A percentile compares a stretch with the other conserved stretches of the same genome.
Conservation (phyloP, 75 land plant genomes). For the Ceratopteris richardii region DNA sequence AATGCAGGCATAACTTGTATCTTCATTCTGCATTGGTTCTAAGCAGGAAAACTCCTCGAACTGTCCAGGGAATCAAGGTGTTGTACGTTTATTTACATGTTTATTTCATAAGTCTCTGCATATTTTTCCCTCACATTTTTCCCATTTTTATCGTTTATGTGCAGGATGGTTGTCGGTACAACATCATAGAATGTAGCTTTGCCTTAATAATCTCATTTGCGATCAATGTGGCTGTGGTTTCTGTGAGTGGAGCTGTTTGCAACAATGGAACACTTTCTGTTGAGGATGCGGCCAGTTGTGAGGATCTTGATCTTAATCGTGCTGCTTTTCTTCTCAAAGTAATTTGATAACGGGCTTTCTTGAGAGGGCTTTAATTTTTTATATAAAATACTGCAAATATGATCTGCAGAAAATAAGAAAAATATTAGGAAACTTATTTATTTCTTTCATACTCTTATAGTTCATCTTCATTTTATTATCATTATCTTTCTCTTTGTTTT, state of each 20-base stretch:
- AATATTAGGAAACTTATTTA: too few species aligned
- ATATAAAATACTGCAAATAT: too few species aligned
- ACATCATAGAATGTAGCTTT: constrained; percentile 19
- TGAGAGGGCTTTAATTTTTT: not conserved
- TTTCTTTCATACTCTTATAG: too few species aligned
- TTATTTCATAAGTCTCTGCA: too few species aligned
- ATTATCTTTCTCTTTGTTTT: too few species aligned
- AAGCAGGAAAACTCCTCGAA: constrained; percentile 33
- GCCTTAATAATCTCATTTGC: constrained; percentile 23
- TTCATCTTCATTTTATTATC: too few species aligned
- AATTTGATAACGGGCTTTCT: not conserved
- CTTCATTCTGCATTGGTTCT: constrained; percentile 40
- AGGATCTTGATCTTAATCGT: constrained; percentile 16
- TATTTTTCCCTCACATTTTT: not conserved
- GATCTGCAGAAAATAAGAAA: too few species aligned
- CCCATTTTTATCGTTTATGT: constrained; percentile 2
- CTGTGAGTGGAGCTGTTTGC: constrained; percentile 30
- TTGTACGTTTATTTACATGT: not conserved
- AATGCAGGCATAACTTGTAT: constrained; percentile 29
- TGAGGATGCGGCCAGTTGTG: constrained; percentile 16
- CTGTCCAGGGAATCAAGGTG: constrained; percentile 27
- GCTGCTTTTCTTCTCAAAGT: constrained; percentile 19
- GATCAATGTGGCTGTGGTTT: constrained; percentile 24
- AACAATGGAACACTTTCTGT: constrained; percentile 6
- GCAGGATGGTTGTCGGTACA: constrained; percentile 33